A percentile compares a stretch with the other conserved stretches of the same genome.
Conservation (phyloP, 768 basidiomycete species). For the Rhodocollybia butyracea region DNA sequence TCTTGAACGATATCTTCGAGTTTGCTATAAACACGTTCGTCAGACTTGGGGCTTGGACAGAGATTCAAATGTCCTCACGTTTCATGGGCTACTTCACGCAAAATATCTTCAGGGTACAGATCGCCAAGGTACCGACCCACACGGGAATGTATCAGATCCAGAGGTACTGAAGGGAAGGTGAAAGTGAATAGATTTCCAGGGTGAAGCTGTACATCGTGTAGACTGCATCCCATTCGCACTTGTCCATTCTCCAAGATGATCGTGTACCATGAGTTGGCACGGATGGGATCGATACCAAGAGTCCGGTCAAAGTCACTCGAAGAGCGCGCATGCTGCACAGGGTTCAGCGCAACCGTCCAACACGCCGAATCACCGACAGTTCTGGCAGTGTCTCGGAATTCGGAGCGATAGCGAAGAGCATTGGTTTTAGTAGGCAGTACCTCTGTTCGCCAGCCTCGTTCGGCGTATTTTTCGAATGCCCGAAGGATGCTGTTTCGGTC, state of each 20-base stretch:
- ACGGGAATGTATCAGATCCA: too few species aligned
- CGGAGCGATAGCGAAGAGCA: conserved; percentile 7
- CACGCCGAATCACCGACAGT: conserved; percentile 27
- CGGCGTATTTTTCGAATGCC: conserved; percentile 29
- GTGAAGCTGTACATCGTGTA: background rate
- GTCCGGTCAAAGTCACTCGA: background rate
- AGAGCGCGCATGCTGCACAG: background rate
- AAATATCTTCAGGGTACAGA: too few species aligned
- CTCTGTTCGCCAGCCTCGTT: conserved; percentile 33
- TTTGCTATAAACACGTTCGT: background rate
- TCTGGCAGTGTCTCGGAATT: conserved; percentile 19
- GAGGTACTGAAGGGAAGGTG: background rate
- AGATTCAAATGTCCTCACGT: too few species aligned
- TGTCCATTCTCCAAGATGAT: background rate
- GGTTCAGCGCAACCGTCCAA: conserved; percentile 26
- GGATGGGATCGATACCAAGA: background rate
- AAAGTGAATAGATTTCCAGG: background rate
- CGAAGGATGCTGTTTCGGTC: conserved; percentile 10
- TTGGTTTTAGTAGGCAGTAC: background rate
- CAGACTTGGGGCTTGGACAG: background rate
- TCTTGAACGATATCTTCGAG: background rate
- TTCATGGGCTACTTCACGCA: too few species aligned
- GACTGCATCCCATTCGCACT: background rate
- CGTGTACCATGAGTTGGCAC: conserved; percentile 6
- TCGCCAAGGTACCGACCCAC: too few species aligned